These are phyloP conservation scores for Mesembryanthemum crystallinum DNA, from an alignment of 148 eudicot genomes.

Conservation along the genomic window DNA sequence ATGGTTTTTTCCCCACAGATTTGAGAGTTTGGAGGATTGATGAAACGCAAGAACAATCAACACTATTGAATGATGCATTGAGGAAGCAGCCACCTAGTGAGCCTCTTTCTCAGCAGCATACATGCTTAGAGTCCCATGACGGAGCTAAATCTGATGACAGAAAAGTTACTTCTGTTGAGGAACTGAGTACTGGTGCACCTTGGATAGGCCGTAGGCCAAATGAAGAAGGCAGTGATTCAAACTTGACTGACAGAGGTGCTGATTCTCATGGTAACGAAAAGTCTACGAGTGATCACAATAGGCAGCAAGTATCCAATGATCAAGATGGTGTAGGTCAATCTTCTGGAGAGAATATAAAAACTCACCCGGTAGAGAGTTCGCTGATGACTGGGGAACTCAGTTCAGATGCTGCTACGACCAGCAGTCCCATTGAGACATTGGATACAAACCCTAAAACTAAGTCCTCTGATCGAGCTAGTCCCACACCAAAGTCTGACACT, in stretches of 20 bases:
- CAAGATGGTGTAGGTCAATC: conserved; percentile 35
- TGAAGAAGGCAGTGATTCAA: conserved; percentile 36
- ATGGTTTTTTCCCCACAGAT: conserved; percentile 69
- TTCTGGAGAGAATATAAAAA: conserved; percentile 37
- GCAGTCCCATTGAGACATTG: conserved; percentile 35
- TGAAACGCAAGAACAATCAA: conserved; percentile 50
- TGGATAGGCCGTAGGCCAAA: conserved; percentile 28
- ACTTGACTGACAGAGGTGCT: conserved; percentile 25
- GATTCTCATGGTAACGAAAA: conserved; percentile 32
- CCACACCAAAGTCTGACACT: conserved; percentile 29
- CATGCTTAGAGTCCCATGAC: conserved; percentile 31
- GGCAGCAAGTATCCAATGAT: conserved; percentile 30
- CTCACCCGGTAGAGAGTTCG: conserved; percentile 34
- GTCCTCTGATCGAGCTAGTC: conserved; percentile 41
- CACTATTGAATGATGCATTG: conserved; percentile 64
- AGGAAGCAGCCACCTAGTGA: conserved; percentile 39
- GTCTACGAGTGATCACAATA: conserved; percentile 27
- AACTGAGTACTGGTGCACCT: conserved; percentile 26
- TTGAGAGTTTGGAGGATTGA: conserved; percentile 73
- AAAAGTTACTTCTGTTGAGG: conserved; percentile 25
- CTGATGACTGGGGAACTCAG: conserved; percentile 36
- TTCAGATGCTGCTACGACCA: conserved; percentile 30
- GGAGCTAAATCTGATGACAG: conserved; percentile 35
- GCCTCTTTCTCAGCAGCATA: conserved; percentile 18
- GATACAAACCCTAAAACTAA: conserved; percentile 28